Evolutionary conservation across 2,329 filamentous ascomycete species (phyloP), one percentile per base, ranked within the genome.

Genomic region (Hypoxylon sp.): DNA sequence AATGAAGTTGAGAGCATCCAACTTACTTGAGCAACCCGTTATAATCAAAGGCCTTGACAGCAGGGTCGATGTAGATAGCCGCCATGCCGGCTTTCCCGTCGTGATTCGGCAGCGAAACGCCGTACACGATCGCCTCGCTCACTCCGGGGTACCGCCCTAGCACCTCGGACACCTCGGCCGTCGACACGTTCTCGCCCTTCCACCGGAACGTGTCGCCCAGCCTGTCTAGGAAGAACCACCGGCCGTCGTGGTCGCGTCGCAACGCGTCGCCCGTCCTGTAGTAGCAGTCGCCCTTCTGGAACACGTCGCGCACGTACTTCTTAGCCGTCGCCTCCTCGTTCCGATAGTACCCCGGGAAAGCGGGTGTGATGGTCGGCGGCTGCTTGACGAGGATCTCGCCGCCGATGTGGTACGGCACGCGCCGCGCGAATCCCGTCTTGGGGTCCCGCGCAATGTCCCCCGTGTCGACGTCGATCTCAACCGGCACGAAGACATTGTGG

Each of bases 171-270:
- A 92, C 90, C 76, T 92, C 90, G 9, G 88, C 80, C 40, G 88
- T 90, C 9, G 85, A 87, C 40, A 90, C 87, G 69, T 91, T 90
- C 77, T 90, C 88, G 54, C 86, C 86, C 76, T 92, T 92, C 90
- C 90, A 92, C 30, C 91, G 84, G 77, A 89, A 93, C 0, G 91
- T 93, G 75, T 93, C 91, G 1, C 90, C 90, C 1, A 92, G 82
- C 3, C 79, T 81, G 70, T 93, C 91, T 36, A 89, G 77, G 76
- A 93, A 93, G 77, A 84, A 92, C 85, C 88, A 89, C 8, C 88
- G 80, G 0, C 90, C 90, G 54, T 93, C 88, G 1, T 68, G 68
- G 65, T 89, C 86, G 18, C 85, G 81, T 2, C 87, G 79, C 38
- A 93, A 74, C 0, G 90, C 85, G 74, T 93, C 91, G 3, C 91